Evolutionary conservation across 2,329 filamentous ascomycete genomes (phyloP), one percentile per base, ranked within the genome.

Genomic region (Pseudogymnoascus sp.): DNA sequence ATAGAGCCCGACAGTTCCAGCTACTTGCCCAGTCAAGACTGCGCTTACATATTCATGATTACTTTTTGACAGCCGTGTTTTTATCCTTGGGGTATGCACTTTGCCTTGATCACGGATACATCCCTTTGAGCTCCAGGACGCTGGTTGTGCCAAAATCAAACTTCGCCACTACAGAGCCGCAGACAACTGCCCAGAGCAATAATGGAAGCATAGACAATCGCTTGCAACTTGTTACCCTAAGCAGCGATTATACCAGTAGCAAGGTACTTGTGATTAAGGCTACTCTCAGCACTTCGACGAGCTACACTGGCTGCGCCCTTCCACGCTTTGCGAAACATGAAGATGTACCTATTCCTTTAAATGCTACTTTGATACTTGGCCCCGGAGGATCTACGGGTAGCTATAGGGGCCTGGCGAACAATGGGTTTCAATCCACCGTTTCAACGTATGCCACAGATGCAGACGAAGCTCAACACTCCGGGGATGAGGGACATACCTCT

Each of bases 81-180:
- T 66, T 65, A 18, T 68, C 68, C 18, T 61, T 72, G 23, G 62
- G 67, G 2, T 69, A 67, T 62, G 63, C 65, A 55, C 68, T 72
- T 55, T 71, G 69, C 59, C 67, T 65, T 48, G 67, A 70, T 41
- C 63, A 69, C 41, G 63, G 64, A 13, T 70, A 66, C 48, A 65
- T 71, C 55, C 68, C 69, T 30, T 61, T 72, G 23, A 72, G 71
- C 63, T 67, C 70, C 13, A 67, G 70, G 57, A 72, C 70, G 35
- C 60, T 72, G 59, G 65, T 71, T 55, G 60, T 64, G 18, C 64
- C 60, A 26, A 28, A 58, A 57, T 61, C 60, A 8, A 63, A 19
- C 52, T 34, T 18, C 34, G 26, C 30, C 26, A 19, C 45, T 1
- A 30, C 23, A 30, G 45, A 1, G 5, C 6, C 45, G 7, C 15